A percentile compares a stretch with the other conserved stretches of the same genome.
These are phyloP conservation scores for Picea glauca DNA, from an alignment of 75 land plant species.

Conservation along the genomic window DNA sequence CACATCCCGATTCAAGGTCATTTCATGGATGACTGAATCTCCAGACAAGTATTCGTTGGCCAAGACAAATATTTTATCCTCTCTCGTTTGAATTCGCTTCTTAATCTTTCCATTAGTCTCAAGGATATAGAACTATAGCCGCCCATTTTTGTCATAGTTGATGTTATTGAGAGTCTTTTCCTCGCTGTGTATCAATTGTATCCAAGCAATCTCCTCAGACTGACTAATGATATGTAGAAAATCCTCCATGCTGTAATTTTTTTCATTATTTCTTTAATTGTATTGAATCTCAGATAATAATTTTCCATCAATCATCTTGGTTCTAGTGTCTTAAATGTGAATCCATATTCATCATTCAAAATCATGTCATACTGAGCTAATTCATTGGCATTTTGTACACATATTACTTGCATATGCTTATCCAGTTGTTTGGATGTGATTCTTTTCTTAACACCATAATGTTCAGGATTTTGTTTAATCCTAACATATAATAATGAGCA, in stretches of 20 bases:
- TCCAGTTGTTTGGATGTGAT: constrained; percentile 58
- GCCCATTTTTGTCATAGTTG: constrained; percentile 71
- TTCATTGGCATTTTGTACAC: constrained; percentile 84
- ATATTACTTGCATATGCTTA: constrained; percentile 81
- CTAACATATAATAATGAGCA: constrained; percentile 91
- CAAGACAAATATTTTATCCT: constrained; percentile 92
- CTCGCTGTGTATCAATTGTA: constrained; percentile 90
- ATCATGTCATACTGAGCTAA: constrained; percentile 24
- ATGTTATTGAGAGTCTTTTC: constrained; percentile 88
- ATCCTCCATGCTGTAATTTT: constrained; percentile 77
- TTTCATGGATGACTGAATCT: constrained; percentile 77
- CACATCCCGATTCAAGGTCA: constrained; percentile 73
- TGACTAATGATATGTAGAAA: constrained; percentile 58
- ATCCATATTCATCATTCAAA: no score
- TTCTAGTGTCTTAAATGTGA: constrained; percentile 30
- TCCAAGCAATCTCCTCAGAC: constrained; percentile 84
- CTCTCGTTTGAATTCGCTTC: constrained; percentile 83
- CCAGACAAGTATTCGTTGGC: constrained; percentile 92
- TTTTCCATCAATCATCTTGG: constrained; percentile 96
- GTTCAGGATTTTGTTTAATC: constrained; percentile 94
- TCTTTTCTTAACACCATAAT: constrained; percentile 62
- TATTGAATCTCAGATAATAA: constrained; percentile 81
- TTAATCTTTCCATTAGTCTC: constrained; percentile 80
- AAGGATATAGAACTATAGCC: constrained; percentile 74
- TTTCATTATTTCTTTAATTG: constrained; percentile 83